A percentile compares a stretch with the other conserved stretches of the same genome.
These are phyloP conservation scores for Didymella arachidicola DNA, from an alignment of 2,329 filamentous ascomycete species.

Conservation along the genomic window DNA sequence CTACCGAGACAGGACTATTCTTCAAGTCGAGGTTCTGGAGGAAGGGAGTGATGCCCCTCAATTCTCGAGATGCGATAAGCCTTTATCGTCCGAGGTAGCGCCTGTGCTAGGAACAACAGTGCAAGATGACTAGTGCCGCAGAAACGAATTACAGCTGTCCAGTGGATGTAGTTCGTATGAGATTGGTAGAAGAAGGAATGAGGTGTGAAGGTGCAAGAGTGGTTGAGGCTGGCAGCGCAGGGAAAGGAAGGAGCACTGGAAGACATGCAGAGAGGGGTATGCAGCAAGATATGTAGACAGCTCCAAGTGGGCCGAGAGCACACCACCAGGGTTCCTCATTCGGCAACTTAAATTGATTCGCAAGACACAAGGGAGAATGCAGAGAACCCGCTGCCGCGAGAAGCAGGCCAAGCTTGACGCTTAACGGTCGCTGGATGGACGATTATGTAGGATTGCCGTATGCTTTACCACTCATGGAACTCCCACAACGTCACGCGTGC, in stretches of 20 bases:
- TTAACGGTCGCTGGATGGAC: conserved; percentile 23
- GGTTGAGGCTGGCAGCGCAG: conserved; percentile 18
- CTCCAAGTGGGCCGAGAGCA: conserved; percentile 37
- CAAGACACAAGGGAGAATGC: conserved; percentile 23
- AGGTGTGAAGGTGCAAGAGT: not conserved
- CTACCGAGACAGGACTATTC: conserved; percentile 16
- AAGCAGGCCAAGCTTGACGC: conserved; percentile 19
- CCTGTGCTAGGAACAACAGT: conserved; percentile 25
- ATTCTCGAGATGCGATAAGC: conserved; percentile 43
- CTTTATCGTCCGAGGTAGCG: conserved; percentile 45
- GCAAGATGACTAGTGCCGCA: conserved; percentile 20
- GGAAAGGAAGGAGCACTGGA: conserved; percentile 20
- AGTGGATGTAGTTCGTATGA: not conserved
- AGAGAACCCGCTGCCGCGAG: conserved; percentile 24
- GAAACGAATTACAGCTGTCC: not conserved
- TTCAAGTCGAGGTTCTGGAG: conserved; percentile 21
- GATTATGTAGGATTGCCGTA: conserved; percentile 36
- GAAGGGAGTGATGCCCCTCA: conserved; percentile 33
- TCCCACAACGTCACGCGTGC: conserved; percentile 46
- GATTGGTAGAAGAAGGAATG: not conserved
- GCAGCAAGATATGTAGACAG: conserved; percentile 45
- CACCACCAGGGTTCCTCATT: conserved; percentile 38
- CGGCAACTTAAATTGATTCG: conserved; percentile 31
- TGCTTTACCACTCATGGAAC: conserved; percentile 34
- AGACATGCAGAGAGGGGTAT: conserved; percentile 41